These are phyloP conservation scores for Ambrosiella xylebori DNA, from an alignment of 2,329 filamentous ascomycete species.

Conservation along the genomic window DNA sequence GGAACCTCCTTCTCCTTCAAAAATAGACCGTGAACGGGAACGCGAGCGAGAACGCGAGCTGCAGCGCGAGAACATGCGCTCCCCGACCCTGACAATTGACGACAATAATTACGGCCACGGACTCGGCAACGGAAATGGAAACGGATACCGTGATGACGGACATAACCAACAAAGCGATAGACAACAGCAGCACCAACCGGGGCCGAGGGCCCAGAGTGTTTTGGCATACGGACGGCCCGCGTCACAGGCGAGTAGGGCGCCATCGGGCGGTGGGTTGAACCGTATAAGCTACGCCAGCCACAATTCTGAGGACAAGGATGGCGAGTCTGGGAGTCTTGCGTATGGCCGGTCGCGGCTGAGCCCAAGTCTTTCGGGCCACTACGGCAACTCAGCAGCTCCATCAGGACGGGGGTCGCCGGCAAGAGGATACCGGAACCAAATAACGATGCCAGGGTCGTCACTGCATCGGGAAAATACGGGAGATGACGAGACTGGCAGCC, in stretches of 20 bases:
- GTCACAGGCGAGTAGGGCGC: constrained; percentile 15
- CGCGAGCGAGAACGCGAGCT: constrained; percentile 2
- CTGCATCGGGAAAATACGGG: neutral
- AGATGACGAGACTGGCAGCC: constrained; percentile 7
- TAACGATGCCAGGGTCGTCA: constrained; percentile 9
- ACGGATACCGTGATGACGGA: constrained; percentile 37
- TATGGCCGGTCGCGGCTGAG: constrained; percentile 36
- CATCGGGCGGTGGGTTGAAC: constrained; percentile 23
- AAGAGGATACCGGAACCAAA: constrained; percentile 30
- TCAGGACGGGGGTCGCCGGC: constrained; percentile 44
- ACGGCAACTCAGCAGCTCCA: neutral
- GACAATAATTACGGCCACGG: neutral
- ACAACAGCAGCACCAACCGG: neutral
- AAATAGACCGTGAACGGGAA: constrained; percentile 14
- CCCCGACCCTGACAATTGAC: constrained; percentile 22
- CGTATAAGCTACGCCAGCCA: constrained; percentile 47
- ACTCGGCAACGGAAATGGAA: constrained; percentile 18
- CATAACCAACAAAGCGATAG: constrained; percentile 13
- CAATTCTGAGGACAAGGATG: constrained; percentile 61
- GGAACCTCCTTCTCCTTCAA: constrained; percentile 13
- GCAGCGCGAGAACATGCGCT: constrained; percentile 21
- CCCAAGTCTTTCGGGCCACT: constrained; percentile 33
- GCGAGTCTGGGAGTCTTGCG: constrained; percentile 31
- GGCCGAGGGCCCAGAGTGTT: constrained; percentile 22
- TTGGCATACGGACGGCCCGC: constrained; percentile 5